Evolutionary conservation across 441 rosid species (phyloP).

Genomic region (Euphorbia corollata): DNA sequence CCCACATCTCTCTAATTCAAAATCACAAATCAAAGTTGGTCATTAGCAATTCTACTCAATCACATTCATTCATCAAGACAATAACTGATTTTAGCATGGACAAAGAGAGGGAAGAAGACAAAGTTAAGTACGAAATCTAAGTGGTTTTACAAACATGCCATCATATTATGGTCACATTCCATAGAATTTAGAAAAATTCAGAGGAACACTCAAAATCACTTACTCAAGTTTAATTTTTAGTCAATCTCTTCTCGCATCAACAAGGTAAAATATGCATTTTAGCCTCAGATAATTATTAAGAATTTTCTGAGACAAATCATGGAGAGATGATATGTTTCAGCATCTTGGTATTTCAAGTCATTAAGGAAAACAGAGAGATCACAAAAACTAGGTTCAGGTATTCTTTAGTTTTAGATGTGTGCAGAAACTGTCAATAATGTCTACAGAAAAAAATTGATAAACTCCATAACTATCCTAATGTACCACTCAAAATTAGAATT

Average conservation of each 20-base stretch:
- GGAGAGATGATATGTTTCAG: conserved; percentile 1
- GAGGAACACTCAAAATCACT: neutral
- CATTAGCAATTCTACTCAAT: conserved; percentile 13
- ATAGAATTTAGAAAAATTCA: too few species aligned
- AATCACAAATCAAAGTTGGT: conserved; percentile 18
- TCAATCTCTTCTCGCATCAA: neutral
- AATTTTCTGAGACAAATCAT: neutral
- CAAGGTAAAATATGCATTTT: neutral
- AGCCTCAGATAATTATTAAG: neutral
- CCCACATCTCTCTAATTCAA: conserved; percentile 93
- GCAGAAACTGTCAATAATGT: neutral
- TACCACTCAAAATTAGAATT: too few species aligned
- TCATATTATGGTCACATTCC: neutral
- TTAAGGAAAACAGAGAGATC: neutral
- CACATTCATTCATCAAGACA: neutral
- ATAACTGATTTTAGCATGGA: neutral
- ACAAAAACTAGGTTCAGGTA: neutral
- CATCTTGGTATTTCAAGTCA: neutral
- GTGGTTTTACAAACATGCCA: neutral
- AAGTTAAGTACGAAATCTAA: neutral
- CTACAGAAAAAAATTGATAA: too few species aligned
- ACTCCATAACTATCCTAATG: too few species aligned
- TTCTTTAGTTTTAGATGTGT: neutral
- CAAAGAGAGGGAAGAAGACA: neutral
- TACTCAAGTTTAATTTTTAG: neutral